These are phyloP conservation scores for Zasmidium citrigriseum DNA, from an alignment of 2,329 filamentous ascomycete genomes.

Conservation along the genomic window DNA sequence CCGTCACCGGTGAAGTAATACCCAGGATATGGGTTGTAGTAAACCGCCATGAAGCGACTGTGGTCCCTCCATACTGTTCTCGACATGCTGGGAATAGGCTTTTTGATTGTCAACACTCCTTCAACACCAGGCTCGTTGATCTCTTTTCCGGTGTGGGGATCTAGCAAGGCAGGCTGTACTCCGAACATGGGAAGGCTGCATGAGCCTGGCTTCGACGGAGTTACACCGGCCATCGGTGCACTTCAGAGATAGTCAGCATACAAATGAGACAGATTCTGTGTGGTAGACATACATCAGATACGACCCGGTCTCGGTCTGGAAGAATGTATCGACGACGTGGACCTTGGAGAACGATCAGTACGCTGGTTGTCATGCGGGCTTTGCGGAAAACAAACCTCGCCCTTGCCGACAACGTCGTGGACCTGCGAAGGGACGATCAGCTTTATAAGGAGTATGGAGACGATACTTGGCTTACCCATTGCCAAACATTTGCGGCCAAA, in stretches of 20 bases:
- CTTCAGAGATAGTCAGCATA: too few species aligned
- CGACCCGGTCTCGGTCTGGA: slow-evolving; percentile 98
- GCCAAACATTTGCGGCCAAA: slow-evolving; percentile 97
- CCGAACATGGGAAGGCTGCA: slow-evolving; percentile 97
- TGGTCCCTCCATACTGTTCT: slow-evolving; percentile 97
- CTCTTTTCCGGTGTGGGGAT: slow-evolving; percentile 91
- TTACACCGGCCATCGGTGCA: slow-evolving; percentile 86
- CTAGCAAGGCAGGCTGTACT: slow-evolving; percentile 95
- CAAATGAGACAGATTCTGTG: too few species aligned
- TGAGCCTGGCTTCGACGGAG: slow-evolving; percentile 93
- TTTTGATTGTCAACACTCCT: slow-evolving; percentile 94
- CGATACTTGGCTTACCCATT: too few species aligned
- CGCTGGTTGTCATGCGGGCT: too few species aligned
- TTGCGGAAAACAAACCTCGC: slow-evolving; percentile 92
- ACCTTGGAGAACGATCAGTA: too few species aligned
- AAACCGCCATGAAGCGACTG: slow-evolving; percentile 98
- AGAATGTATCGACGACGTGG: slow-evolving; percentile 76
- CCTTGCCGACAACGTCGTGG: slow-evolving; percentile 89
- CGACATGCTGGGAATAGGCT: slow-evolving; percentile 97
- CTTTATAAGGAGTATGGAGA: too few species aligned
- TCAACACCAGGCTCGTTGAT: slow-evolving; percentile 95
- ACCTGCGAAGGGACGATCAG: too few species aligned
- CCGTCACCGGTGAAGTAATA: slow-evolving; percentile 97
- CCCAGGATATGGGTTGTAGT: slow-evolving; percentile 94
- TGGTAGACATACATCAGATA: slow-evolving; percentile 98